Conservation (phyloP, 805 yeast species). For the Kregervanrija delftensis region DNA sequence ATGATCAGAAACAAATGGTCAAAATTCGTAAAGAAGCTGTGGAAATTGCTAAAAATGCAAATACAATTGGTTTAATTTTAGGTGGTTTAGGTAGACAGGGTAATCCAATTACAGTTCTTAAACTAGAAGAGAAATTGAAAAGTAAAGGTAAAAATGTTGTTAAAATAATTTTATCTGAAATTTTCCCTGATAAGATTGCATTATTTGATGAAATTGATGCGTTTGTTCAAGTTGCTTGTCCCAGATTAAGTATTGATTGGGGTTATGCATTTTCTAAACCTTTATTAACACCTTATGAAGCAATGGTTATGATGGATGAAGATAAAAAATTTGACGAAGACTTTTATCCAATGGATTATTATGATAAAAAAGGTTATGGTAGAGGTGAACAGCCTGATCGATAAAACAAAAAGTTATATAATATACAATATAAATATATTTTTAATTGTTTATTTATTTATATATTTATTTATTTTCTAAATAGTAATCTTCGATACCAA, state of each 20-base stretch:
- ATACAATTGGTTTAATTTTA: conserved; percentile 73
- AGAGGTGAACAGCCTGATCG: conserved; percentile 67
- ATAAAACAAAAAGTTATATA: conserved; percentile 7
- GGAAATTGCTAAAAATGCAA: conserved; percentile 47
- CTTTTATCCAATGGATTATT: conserved; percentile 94
- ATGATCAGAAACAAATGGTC: conserved; percentile 80
- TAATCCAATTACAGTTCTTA: conserved; percentile 64
- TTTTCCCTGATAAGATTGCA: conserved; percentile 86
- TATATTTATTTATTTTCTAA: conserved; percentile 7
- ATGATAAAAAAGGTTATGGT: conserved; percentile 84
- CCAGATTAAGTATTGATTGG: conserved; percentile 95
- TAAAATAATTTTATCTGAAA: conserved; percentile 81
- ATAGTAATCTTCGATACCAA: conserved; percentile 52
- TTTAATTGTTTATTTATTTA: not conserved
- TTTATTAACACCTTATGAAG: conserved; percentile 89
- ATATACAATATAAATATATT: not conserved
- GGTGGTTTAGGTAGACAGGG: conserved; percentile 98
- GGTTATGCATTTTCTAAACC: conserved; percentile 96
- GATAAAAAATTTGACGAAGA: conserved; percentile 59
- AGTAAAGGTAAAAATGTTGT: conserved; percentile 61
- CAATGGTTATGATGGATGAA: conserved; percentile 77
- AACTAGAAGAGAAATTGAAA: conserved; percentile 49
- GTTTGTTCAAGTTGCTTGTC: conserved; percentile 96
- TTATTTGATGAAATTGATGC: conserved; percentile 92
- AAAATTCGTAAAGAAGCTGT: conserved; percentile 71